These are phyloP conservation scores for Arabidopsis suecica DNA, from an alignment of 345 rosid species.

Conservation along the genomic window DNA sequence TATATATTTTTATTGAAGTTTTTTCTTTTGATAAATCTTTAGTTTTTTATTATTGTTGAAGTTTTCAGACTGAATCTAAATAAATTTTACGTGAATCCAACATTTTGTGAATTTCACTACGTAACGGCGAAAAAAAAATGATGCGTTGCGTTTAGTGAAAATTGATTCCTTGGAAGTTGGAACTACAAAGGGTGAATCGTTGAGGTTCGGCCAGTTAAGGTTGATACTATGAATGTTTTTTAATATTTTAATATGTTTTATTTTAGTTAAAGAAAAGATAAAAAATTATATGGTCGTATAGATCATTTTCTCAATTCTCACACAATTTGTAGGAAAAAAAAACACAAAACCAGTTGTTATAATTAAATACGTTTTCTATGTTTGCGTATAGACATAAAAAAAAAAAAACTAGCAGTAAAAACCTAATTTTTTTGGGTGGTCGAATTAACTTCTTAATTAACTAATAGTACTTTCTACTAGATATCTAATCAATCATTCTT, in stretches of 20 bases:
- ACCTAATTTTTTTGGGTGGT: too few species aligned
- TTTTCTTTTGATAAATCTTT: too few species aligned
- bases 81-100: not conserved
- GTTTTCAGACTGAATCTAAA: too few species aligned
- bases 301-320: not conserved
- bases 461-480: not conserved
- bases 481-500: not conserved
- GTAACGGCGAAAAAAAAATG: too few species aligned
- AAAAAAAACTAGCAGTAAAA: too few species aligned
- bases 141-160: too few species aligned
- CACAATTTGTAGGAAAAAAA: not conserved
- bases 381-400: too few species aligned
- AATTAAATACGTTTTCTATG: too few species aligned
- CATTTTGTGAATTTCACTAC: not conserved
- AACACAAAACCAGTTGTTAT: too few species aligned
- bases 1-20: too few species aligned
- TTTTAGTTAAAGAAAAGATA: not conserved
- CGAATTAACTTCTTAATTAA: not conserved
- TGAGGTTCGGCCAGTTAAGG: constrained; percentile 22
- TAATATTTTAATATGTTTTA: not conserved
- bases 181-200: not conserved
- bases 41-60: too few species aligned
- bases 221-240: not conserved
- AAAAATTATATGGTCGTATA: not conserved
- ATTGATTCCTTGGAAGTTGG: too few species aligned